Evolutionary conservation across 768 basidiomycete species (phyloP).

Genomic region (Rhodotorula babjevae): DNA sequence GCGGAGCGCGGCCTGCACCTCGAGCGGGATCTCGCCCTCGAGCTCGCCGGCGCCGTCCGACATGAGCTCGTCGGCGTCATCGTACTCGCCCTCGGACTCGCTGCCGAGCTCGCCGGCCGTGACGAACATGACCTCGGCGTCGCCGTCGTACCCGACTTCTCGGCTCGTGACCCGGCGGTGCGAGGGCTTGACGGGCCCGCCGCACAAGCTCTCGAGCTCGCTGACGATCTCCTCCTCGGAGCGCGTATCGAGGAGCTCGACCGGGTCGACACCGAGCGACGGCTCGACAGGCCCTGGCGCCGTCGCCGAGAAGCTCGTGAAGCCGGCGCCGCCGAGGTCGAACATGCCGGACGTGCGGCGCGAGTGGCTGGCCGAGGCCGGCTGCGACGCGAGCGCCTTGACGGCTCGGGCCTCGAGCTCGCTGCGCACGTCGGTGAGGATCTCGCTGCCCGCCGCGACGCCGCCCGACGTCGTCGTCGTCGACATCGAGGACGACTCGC

Average conservation of each 20-base stretch:
- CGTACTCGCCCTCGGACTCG: not conserved
- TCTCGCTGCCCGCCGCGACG: not conserved
- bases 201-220: constrained; percentile 40
- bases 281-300: not conserved
- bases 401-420: constrained; percentile 12
- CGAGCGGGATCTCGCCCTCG: constrained; percentile 9
- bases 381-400: not conserved
- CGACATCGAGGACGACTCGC: not conserved
- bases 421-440: constrained; percentile 30
- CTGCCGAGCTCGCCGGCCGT: not conserved
- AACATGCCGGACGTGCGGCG: not conserved
- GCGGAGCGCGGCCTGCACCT: constrained; percentile 12
- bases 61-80: not conserved
- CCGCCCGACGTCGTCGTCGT: not conserved
- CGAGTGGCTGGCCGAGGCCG: not conserved
- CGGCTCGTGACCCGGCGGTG: constrained; percentile 6
- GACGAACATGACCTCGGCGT: not conserved
- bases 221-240: constrained; percentile 33
- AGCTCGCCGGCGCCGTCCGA: not conserved
- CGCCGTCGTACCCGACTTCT: constrained; percentile 15
- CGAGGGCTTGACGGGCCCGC: not conserved
- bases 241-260: not conserved
- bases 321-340: not conserved
- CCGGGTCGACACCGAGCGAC: not conserved
- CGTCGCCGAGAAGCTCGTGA: not conserved